A percentile compares a stretch with the other conserved stretches of the same genome.
These are phyloP conservation scores for Seiridium unicorne DNA, from an alignment of 2,329 filamentous ascomycete species.

Conservation along the genomic window DNA sequence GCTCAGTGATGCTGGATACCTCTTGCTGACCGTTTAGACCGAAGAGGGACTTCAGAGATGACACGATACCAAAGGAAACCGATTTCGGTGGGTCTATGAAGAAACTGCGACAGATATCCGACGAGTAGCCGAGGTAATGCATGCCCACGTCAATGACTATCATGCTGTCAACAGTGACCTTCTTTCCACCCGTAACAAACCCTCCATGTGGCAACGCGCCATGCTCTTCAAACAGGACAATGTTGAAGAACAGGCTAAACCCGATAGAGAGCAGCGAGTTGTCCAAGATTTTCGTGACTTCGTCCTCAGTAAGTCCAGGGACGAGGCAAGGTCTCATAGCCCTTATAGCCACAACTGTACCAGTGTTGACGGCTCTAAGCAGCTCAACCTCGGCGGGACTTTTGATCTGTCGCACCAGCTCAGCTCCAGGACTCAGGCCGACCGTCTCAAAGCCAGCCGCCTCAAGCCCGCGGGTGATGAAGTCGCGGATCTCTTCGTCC, in stretches of 20 bases:
- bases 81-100: slow-evolving; percentile 39
- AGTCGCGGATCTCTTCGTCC: slow-evolving; percentile 65
- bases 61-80: neutral
- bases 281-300: slow-evolving; percentile 56
- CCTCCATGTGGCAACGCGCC: slow-evolving; percentile 54
- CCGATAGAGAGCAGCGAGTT: slow-evolving; percentile 51
- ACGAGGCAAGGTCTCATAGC: slow-evolving; percentile 56
- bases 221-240: slow-evolving; percentile 60
- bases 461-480: slow-evolving; percentile 56
- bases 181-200: slow-evolving; percentile 48
- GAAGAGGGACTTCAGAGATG: neutral
- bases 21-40: neutral
- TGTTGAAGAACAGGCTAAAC: slow-evolving; percentile 60
- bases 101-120: slow-evolving; percentile 63
- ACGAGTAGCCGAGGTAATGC: slow-evolving; percentile 61
- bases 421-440: slow-evolving; percentile 52
- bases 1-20: neutral
- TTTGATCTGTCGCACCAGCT: slow-evolving; percentile 59
- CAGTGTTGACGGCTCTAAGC: slow-evolving; percentile 61
- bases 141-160: slow-evolving; percentile 62
- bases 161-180: slow-evolving; percentile 52
- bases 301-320: slow-evolving; percentile 54
- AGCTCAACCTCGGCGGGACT: slow-evolving; percentile 54
- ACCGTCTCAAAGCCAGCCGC: slow-evolving; percentile 53
- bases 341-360: slow-evolving; percentile 59